phyloP scores from a whole-genome alignment of 2,329 filamentous ascomycete genomes.

The Chaetomium olivaceum region DNA sequence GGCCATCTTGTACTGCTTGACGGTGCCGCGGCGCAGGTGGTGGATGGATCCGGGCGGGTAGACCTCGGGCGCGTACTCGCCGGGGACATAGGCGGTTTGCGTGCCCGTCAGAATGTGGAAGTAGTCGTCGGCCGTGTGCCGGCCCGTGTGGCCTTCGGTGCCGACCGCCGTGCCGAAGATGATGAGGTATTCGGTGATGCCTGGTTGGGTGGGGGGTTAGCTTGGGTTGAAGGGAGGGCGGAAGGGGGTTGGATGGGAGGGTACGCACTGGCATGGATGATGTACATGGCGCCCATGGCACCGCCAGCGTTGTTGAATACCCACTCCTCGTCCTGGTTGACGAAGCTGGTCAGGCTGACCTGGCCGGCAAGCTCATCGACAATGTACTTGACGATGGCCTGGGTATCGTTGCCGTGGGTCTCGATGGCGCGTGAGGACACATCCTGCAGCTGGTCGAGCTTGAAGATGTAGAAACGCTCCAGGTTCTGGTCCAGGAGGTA shows the following conservation, averaged over 20 bases:
- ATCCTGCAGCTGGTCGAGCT: slow-evolving; percentile 66
- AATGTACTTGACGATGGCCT: slow-evolving; percentile 67
- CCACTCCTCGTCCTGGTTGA: slow-evolving; percentile 79
- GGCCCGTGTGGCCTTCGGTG: slow-evolving; percentile 84
- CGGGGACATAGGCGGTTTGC: slow-evolving; percentile 73
- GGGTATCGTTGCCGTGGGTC: slow-evolving; percentile 73
- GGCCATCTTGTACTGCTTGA: slow-evolving; percentile 84
- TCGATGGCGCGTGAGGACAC: slow-evolving; percentile 66
- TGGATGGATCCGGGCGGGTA: slow-evolving; percentile 71
- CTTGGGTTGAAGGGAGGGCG: not conserved
- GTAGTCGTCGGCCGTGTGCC: slow-evolving; percentile 91
- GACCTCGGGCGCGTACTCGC: slow-evolving; percentile 65
- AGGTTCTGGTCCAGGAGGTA: slow-evolving; percentile 60
- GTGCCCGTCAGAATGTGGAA: slow-evolving; percentile 84
- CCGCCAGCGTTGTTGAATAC: slow-evolving; percentile 90
- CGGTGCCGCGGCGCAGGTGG: slow-evolving; percentile 68
- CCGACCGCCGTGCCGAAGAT: slow-evolving; percentile 82
- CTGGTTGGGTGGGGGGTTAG: slow-evolving; percentile 37
- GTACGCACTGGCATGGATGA: slow-evolving; percentile 76
- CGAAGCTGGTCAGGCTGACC: slow-evolving; percentile 51
- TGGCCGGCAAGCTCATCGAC: slow-evolving; percentile 64
- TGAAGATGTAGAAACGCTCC: slow-evolving; percentile 73
- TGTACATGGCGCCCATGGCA: slow-evolving; percentile 89
- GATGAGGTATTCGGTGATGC: slow-evolving; percentile 85
- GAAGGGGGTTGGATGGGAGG: not conserved